A percentile compares a stretch with the other conserved stretches of the same genome.
Evolutionary conservation across 306 rosid species (phyloP).

Genomic region (Castanospermum australe): DNA sequence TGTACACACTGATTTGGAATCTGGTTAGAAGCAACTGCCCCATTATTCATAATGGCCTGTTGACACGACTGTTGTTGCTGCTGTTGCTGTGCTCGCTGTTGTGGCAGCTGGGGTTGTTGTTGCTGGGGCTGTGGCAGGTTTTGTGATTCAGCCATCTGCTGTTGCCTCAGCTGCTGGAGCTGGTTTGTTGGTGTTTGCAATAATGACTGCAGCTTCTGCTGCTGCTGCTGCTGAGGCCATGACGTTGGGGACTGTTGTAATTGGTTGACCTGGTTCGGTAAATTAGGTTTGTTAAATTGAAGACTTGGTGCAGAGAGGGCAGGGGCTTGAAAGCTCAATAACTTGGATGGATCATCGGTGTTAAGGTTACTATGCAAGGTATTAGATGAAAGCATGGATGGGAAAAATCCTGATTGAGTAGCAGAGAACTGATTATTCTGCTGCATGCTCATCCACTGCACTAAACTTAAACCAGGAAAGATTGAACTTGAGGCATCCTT

Average conservation of each 20-base stretch:
- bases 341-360: slow-evolving; percentile 81
- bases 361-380: slow-evolving; percentile 51
- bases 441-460: slow-evolving; percentile 99
- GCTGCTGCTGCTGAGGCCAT: slow-evolving; percentile 88
- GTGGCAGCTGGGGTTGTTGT: slow-evolving; percentile 40
- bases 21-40: slow-evolving; percentile 54
- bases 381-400: slow-evolving; percentile 73
- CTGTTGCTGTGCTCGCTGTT: slow-evolving; percentile 24
- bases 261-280: slow-evolving; percentile 66
- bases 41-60: slow-evolving; percentile 50
- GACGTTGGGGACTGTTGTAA: slow-evolving; percentile 54
- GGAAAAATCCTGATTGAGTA: slow-evolving; percentile 71
- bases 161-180: slow-evolving; percentile 42
- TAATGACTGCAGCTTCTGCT: slow-evolving; percentile 57
- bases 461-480: slow-evolving; percentile 88
- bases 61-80: slow-evolving; percentile 53
- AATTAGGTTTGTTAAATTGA: slow-evolving; percentile 68
- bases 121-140: slow-evolving; percentile 38
- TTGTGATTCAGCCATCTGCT: slow-evolving; percentile 34
- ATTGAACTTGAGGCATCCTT: slow-evolving; percentile 72
- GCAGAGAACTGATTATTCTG: slow-evolving; percentile 79
- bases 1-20: slow-evolving; percentile 62
- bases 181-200: slow-evolving; percentile 51
- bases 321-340: slow-evolving; percentile 79
- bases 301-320: slow-evolving; percentile 47